Evolutionary conservation across 768 basidiomycete species (phyloP), one percentile per base, ranked within the genome.

Genomic region (Tricholoma sp.): DNA sequence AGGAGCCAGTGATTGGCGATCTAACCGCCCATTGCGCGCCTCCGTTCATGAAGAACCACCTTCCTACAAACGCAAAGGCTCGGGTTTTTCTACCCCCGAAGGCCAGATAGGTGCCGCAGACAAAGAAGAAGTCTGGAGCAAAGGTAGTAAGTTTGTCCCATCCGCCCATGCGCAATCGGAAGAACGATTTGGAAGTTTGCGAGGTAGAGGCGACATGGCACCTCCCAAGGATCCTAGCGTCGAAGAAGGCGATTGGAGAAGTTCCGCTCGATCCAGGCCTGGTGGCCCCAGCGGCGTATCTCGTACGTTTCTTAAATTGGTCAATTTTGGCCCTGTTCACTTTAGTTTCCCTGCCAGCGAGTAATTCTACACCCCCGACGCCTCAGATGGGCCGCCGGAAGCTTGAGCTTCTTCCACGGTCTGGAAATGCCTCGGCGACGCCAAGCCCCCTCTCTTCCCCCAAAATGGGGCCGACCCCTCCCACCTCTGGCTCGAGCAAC

Each of bases 401-500:
- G 69, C 79, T 98, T 10, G 91, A 94, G 62, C 83, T 97, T 35
- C 75, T 95, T 2, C 94, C 95, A 22, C 85, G 93, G 32, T 82
- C 89, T 29, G 83, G 81, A 11, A 79, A 75, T 47, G 78, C 74
- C 3, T 93, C 92, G 16, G 78, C 83, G 9, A 78, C 79, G 11
- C 81, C 89, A 27, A 88, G 90, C 16, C 88, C 92, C 2, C 75
- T 93, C 45, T 85, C 88, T 0, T 91, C 91, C 7, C 91, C 90
- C 0, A 88, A 88, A 72, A 82, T 89, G 63, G 74, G 79, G 3
- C 72, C 79, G 56, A 72, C 78, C 14, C 68, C 75, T 52, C 59
- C 76, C 34, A 70, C 52, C 21, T 41, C 46, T 18, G 52, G 68
- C 7, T 64, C 74, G 46, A 67, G 71, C 19, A 63, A 76, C 5